Evolutionary conservation across 176 grass and related monocot genomes (phyloP).

Genomic region (Eleusine coracana): DNA sequence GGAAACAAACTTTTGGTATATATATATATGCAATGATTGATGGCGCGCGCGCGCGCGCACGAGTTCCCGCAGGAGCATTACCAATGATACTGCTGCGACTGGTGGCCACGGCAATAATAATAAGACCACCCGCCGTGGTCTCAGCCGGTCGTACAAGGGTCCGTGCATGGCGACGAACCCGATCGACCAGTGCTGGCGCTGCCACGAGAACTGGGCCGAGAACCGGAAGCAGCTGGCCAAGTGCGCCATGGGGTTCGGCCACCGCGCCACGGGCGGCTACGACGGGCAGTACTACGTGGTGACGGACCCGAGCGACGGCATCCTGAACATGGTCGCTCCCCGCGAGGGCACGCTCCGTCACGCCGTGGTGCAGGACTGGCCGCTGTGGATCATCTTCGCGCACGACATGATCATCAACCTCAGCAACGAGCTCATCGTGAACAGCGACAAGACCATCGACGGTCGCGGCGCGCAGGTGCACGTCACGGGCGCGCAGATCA

Average conservation of each 20-base stretch:
- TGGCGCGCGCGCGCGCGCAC: no score
- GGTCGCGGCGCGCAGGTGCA: constrained; percentile 72
- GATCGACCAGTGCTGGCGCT: constrained; percentile 91
- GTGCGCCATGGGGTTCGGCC: constrained; percentile 80
- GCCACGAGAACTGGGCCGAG: constrained; percentile 63
- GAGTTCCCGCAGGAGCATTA: not conserved
- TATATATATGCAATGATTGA: no score
- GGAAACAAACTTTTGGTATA: no score
- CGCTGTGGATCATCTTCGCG: constrained; percentile 78
- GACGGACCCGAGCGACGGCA: constrained; percentile 57
- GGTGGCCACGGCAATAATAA: no score
- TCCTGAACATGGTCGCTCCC: not conserved
- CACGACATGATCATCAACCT: constrained; percentile 71
- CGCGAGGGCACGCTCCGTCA: not conserved
- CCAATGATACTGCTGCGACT: not conserved
- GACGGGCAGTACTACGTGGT: constrained; percentile 72
- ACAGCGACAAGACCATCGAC: constrained; percentile 78
- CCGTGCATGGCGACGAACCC: constrained; percentile 77
- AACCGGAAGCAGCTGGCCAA: constrained; percentile 64
- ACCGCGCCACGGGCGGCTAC: constrained; percentile 61
- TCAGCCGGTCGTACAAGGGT: not conserved
- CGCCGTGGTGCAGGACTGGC: constrained; percentile 13
- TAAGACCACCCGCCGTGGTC: not conserved
- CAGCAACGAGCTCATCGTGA: constrained; percentile 69
- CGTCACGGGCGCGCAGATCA: constrained; percentile 64